Evolutionary conservation across 2,329 filamentous ascomycete genomes (phyloP).

Genomic region (Aurifilum marmelostoma): DNA sequence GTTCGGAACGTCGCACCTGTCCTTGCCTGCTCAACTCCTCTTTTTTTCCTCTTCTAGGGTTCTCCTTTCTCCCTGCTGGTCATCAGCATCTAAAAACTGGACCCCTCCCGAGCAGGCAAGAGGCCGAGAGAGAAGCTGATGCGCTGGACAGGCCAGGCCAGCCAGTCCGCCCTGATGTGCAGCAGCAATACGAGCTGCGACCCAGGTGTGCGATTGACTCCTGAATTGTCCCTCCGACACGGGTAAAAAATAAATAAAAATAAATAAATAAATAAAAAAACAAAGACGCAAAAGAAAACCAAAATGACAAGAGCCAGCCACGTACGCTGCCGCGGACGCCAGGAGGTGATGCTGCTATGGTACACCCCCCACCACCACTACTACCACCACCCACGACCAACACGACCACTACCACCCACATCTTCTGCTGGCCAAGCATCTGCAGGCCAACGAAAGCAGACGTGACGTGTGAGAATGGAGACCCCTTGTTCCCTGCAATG

Average conservation of each 20-base stretch:
- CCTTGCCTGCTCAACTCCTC: background rate
- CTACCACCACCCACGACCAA: background rate
- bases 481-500: constrained; percentile 4
- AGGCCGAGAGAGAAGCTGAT: background rate
- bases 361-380: background rate
- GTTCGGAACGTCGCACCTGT: background rate
- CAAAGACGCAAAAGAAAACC: background rate
- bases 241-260: background rate
- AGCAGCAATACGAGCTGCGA: background rate
- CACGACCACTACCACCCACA: background rate
- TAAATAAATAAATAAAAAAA: too few relatives aligned
- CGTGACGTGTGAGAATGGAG: constrained; percentile 1
- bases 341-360: background rate
- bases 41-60: background rate
- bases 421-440: background rate
- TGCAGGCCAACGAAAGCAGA: constrained; percentile 10
- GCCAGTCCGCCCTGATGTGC: background rate
- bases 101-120: background rate
- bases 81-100: background rate
- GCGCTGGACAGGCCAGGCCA: background rate
- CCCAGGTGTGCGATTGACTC: background rate
- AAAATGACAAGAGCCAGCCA: background rate
- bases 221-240: background rate
- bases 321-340: background rate
- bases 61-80: background rate